These are phyloP conservation scores for Sporobolomyces roseus DNA, from an alignment of 768 basidiomycete species.

Conservation along the genomic window DNA sequence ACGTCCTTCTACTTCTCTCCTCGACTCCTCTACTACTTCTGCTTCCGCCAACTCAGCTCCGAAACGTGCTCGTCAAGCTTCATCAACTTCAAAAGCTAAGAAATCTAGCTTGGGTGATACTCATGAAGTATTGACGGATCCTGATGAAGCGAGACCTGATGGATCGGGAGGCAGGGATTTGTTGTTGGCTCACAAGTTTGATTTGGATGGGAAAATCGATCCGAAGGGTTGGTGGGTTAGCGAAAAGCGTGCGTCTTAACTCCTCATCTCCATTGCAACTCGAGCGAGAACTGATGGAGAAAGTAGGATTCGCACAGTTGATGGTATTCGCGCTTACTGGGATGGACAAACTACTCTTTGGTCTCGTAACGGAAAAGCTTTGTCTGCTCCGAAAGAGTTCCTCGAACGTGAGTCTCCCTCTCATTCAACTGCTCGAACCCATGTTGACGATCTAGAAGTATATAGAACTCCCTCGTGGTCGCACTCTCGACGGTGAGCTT, in stretches of 20 bases:
- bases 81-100: not conserved
- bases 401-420: conserved; percentile 17
- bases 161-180: conserved; percentile 4
- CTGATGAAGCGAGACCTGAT: not conserved
- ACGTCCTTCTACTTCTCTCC: not conserved
- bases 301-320: conserved; percentile 4
- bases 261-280: too few relatives aligned
- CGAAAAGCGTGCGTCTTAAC: conserved; percentile 37
- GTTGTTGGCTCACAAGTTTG: conserved; percentile 35
- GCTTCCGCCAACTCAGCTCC: too few relatives aligned
- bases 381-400: conserved; percentile 32
- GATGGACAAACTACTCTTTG: conserved; percentile 33
- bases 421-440: not conserved
- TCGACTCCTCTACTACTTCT: not conserved
- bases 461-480: conserved; percentile 33
- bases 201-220: conserved; percentile 32
- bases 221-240: conserved; percentile 38
- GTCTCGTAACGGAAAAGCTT: conserved; percentile 36
- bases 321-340: conserved; percentile 41
- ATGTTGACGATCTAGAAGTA: too few relatives aligned
- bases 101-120: not conserved
- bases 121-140: not conserved
- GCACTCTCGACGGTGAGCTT: conserved; percentile 43
- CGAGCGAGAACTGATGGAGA: not conserved
- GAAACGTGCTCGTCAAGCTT: conserved; percentile 12